A percentile compares a stretch with the other conserved stretches of the same genome.
phyloP scores from a whole-genome alignment of 1,284 basidiomycete genomes.

The Neolentinus lepideus region DNA sequence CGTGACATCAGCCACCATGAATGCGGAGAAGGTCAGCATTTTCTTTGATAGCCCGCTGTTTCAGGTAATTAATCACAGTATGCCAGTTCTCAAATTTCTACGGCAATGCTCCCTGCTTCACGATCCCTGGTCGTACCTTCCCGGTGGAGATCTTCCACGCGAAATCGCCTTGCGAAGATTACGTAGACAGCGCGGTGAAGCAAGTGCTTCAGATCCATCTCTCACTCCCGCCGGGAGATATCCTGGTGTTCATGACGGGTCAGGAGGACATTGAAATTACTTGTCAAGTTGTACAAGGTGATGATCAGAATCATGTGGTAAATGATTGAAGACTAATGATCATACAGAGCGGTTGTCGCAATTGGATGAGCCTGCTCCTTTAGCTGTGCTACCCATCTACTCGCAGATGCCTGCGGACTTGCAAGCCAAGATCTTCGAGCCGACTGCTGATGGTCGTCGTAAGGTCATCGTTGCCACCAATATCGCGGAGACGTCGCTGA shows the following conservation, averaged over 20 bases:
- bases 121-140: conserved; percentile 97
- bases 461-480: conserved; percentile 99
- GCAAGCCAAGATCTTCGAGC: conserved; percentile 96
- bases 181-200: conserved; percentile 97
- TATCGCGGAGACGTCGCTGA: conserved; percentile 97
- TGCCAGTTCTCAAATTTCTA: conserved; percentile 89
- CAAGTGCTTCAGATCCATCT: conserved; percentile 96
- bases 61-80: conserved; percentile 3
- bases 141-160: conserved; percentile 95
- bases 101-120: conserved; percentile 91
- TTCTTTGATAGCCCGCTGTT: too few species aligned
- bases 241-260: conserved; percentile 99
- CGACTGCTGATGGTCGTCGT: conserved; percentile 88
- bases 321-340: conserved; percentile 31
- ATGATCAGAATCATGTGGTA: too few species aligned
- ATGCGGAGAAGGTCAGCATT: conserved; percentile 90
- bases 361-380: conserved; percentile 80
- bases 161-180: conserved; percentile 98
- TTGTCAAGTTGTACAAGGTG: conserved; percentile 85
- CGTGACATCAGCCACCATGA: conserved; percentile 99
- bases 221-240: conserved; percentile 90
- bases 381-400: conserved; percentile 94
- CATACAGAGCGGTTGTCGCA: conserved; percentile 81
- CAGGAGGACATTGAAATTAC: conserved; percentile 99
- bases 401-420: conserved; percentile 99